Base-by-base conservation (phyloP, 2,329 filamentous ascomycete species). In the Stagonosporopsis tanaceti region DNA sequence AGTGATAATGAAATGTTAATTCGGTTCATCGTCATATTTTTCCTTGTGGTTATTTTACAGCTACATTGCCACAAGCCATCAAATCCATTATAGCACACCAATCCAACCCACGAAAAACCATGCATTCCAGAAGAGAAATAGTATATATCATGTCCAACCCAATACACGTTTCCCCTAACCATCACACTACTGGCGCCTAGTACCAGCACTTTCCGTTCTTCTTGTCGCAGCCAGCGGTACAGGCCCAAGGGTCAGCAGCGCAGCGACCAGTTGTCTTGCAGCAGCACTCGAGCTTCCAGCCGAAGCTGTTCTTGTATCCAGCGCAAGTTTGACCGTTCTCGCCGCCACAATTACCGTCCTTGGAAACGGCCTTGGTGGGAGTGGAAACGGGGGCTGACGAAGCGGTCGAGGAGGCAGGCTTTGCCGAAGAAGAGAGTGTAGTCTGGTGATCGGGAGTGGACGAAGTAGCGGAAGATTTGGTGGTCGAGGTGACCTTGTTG, bases 181-280 rank as follows among this genome's bases (percentile, higher is more conserved):
- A 25, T 38, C 35, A 45, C 46, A 9, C 34, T 30, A 40, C 25
- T 44, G 20, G 34, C 37, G 14, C 24, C 32, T 63, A 62, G 37
- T 58, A 70, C 64, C 60, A 67, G 51, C 69, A 72, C 35, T 62
- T 69, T 20, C 73, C 71, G 38, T 62, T 73, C 27, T 55, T 60
- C 52, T 65, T 68, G 48, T 73, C 69, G 58, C 72, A 76, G 6
- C 68, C 68, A 15, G 61, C 17, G 12, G 62, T 63, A 40, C 71
- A 74, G 5, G 64, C 59, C 52, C 65, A 60, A 0, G 66, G 40
- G 39, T 65, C 65, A 51, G 38, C 62, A 14, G 62, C 61, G 59
- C 71, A 74, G 17, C 46, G 52, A 12, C 69, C 70, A 20, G 45
- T 50, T 46, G 57, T 53, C 50, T 57, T 58, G 54, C 66, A 60